phyloP scores from a whole-genome alignment of 345 rosid species.

The Carallia brachiata region DNA sequence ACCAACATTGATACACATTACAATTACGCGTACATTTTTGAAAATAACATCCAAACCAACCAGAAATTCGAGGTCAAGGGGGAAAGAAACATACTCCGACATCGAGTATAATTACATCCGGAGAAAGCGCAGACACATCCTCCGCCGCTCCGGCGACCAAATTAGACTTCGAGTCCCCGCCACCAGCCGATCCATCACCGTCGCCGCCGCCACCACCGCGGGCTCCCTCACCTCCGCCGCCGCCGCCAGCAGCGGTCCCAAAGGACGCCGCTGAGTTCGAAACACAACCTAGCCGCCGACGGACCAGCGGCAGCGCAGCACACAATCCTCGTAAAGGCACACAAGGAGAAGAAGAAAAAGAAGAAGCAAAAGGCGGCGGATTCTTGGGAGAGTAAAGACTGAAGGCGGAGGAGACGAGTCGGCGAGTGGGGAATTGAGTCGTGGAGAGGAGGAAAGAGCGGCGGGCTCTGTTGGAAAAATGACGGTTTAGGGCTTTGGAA shows the following conservation, averaged over 20 bases:
- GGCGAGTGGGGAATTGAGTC: slow-evolving; percentile 25
- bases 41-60: too few relatives aligned
- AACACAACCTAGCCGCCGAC: slow-evolving; percentile 45
- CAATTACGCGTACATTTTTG: too few relatives aligned
- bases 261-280: slow-evolving; percentile 53
- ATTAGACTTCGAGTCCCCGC: slow-evolving; percentile 57
- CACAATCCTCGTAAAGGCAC: slow-evolving; percentile 1
- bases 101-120: slow-evolving; percentile 81
- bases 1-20: too few relatives aligned
- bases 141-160: slow-evolving; percentile 46
- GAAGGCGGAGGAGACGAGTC: slow-evolving; percentile 22
- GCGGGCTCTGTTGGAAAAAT: slow-evolving; percentile 19
- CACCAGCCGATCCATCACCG: slow-evolving; percentile 43
- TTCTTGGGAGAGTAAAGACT: slow-evolving; percentile 9
- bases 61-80: not conserved
- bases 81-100: slow-evolving; percentile 63
- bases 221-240: slow-evolving; percentile 40
- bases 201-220: slow-evolving; percentile 49
- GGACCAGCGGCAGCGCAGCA: slow-evolving; percentile 30
- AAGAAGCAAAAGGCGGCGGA: slow-evolving; percentile 2
- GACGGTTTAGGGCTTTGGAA: slow-evolving; percentile 52
- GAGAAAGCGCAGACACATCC: slow-evolving; percentile 42
- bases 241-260: slow-evolving; percentile 44
- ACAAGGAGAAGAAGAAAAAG: slow-evolving; percentile 12
- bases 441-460: slow-evolving; percentile 20